phyloP scores from a whole-genome alignment of 148 eudicot genomes.

The Silene latifolia region DNA sequence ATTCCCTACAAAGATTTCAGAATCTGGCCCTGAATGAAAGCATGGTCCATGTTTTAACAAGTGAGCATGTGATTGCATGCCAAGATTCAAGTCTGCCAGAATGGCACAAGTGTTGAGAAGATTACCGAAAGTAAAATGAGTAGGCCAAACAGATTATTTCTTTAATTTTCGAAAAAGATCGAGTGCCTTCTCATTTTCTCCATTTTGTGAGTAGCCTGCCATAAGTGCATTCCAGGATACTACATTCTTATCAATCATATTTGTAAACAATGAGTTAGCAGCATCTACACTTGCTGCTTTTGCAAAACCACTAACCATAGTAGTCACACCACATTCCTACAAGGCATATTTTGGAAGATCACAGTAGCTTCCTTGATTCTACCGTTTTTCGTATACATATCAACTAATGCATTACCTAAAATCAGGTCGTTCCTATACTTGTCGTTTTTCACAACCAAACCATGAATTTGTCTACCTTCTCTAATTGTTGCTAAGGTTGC shows the following conservation, averaged over 20 bases:
- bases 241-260: constrained; percentile 70
- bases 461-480: constrained; percentile 71
- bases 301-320: constrained; percentile 85
- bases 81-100: constrained; percentile 65
- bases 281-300: constrained; percentile 58
- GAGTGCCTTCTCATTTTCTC: constrained; percentile 72
- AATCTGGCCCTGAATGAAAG: constrained; percentile 56
- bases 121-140: constrained; percentile 82
- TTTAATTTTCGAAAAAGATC: constrained; percentile 56
- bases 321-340: constrained; percentile 68
- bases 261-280: constrained; percentile 60
- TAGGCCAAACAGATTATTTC: constrained; percentile 63
- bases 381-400: constrained; percentile 87
- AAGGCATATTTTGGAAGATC: constrained; percentile 71
- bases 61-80: constrained; percentile 70
- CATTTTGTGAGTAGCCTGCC: constrained; percentile 84
- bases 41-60: constrained; percentile 73
- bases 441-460: constrained; percentile 47
- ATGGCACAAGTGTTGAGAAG: constrained; percentile 76
- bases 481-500: constrained; percentile 52
- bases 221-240: constrained; percentile 91
- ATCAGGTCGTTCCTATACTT: constrained; percentile 53
- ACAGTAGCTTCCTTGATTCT: constrained; percentile 56
- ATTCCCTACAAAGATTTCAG: constrained; percentile 74
- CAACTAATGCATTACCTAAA: constrained; percentile 86